Evolutionary conservation across 768 basidiomycete species (phyloP).

Genomic region (Calocybe gangraenosa): DNA sequence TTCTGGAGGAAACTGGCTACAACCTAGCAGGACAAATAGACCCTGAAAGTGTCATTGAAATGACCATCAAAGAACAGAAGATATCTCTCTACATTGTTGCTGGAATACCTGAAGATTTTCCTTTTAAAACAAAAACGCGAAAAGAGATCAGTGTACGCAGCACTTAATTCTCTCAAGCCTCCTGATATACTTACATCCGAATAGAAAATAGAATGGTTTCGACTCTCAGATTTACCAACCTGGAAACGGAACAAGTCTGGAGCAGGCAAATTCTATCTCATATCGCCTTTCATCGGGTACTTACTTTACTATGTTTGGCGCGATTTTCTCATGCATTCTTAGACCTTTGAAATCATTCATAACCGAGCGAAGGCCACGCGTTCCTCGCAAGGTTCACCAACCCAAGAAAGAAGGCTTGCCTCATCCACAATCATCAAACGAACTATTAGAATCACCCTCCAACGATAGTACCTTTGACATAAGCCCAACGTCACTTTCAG

Average conservation of each 20-base stretch:
- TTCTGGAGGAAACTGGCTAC: slow-evolving; percentile 96
- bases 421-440: background rate
- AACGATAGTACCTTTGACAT: slow-evolving; percentile 23
- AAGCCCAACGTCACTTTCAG: slow-evolving; percentile 33
- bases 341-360: slow-evolving; percentile 69
- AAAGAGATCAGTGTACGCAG: slow-evolving; percentile 93
- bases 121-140: slow-evolving; percentile 89
- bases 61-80: slow-evolving; percentile 85
- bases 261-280: slow-evolving; percentile 87
- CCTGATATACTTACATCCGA: slow-evolving; percentile 11
- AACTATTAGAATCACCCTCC: slow-evolving; percentile 1
- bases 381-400: slow-evolving; percentile 33
- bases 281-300: slow-evolving; percentile 89
- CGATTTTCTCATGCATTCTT: slow-evolving; percentile 6
- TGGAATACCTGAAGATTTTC: slow-evolving; percentile 81
- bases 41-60: slow-evolving; percentile 69
- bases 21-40: slow-evolving; percentile 70
- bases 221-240: slow-evolving; percentile 81
- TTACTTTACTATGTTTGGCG: slow-evolving; percentile 17
- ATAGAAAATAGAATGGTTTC: slow-evolving; percentile 98
- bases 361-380: slow-evolving; percentile 54
- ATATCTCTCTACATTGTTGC: slow-evolving; percentile 90
- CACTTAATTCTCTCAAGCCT: background rate
- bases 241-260: slow-evolving; percentile 78
- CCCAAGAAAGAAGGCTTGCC: slow-evolving; percentile 18